Evolutionary conservation across 2,329 filamentous ascomycete genomes (phyloP).

Genomic region (Alternaria brassicae): DNA sequence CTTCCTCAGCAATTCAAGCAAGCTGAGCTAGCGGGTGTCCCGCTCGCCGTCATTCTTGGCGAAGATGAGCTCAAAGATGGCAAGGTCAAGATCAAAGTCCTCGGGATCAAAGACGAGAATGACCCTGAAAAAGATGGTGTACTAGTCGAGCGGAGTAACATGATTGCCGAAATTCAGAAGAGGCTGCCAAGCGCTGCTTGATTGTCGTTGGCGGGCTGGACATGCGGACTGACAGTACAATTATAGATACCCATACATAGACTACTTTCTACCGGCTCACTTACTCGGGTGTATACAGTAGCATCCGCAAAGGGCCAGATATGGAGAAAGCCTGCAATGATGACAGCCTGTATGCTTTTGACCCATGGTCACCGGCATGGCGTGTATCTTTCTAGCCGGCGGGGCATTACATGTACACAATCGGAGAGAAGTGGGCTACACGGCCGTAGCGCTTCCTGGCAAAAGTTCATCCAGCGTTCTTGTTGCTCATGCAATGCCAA

Average conservation of each 20-base stretch:
- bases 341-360: background rate
- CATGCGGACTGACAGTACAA: background rate
- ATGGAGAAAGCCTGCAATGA: background rate
- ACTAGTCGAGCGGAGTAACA: conserved; percentile 68
- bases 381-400: background rate
- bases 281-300: background rate
- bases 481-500: background rate
- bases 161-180: conserved; percentile 69
- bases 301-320: background rate
- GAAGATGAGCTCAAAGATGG: conserved; percentile 86
- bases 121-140: conserved; percentile 92
- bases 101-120: conserved; percentile 74
- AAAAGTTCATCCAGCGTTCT: background rate
- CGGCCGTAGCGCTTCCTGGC: background rate
- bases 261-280: conserved; percentile 11
- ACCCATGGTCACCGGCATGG: background rate
- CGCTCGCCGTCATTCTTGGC: conserved; percentile 87
- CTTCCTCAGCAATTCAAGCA: conserved; percentile 89
- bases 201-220: background rate
- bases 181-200: conserved; percentile 50
- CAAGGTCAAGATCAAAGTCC: conserved; percentile 87
- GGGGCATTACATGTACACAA: background rate
- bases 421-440: background rate
- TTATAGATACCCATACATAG: conserved; percentile 21
- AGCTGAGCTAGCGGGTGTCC: conserved; percentile 79